phyloP scores from a whole-genome alignment of 495 filamentous ascomycete species.

The Podospora comata region DNA sequence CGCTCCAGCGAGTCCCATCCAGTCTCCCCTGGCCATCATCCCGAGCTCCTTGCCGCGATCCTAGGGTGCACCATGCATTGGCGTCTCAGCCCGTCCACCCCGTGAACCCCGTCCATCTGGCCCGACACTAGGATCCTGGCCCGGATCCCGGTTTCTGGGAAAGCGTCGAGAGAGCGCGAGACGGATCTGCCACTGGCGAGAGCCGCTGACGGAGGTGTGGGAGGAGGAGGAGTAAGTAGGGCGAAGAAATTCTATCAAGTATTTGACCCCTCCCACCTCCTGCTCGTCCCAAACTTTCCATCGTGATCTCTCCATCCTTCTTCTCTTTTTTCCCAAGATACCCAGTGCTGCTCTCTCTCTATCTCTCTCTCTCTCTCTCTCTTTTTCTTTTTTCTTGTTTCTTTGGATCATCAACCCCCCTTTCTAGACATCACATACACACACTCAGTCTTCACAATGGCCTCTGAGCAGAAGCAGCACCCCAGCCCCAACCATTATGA shows the following conservation, averaged over 20 bases:
- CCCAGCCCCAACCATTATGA: slow-evolving; percentile 32
- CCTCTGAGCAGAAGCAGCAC: slow-evolving; percentile 20
- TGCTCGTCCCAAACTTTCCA: background rate
- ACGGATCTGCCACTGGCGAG: background rate
- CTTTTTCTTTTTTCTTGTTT: slow-evolving; percentile 6
- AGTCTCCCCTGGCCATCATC: slow-evolving; percentile 13
- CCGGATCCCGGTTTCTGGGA: slow-evolving; percentile 26
- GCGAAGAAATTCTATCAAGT: slow-evolving; percentile 14
- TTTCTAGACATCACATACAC: slow-evolving; percentile 12
- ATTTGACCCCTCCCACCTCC: slow-evolving; percentile 10
- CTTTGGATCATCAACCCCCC: background rate
- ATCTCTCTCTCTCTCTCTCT: background rate
- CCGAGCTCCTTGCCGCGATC: slow-evolving; percentile 32
- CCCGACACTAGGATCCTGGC: slow-evolving; percentile 24
- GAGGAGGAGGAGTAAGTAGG: background rate
- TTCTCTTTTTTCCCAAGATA: slow-evolving; percentile 18
- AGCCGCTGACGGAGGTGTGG: slow-evolving; percentile 13
- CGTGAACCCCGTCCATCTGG: slow-evolving; percentile 11
- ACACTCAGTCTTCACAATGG: slow-evolving; percentile 23
- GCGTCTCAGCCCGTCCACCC: slow-evolving; percentile 12
- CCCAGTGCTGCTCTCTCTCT: slow-evolving; percentile 15
- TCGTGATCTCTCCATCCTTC: slow-evolving; percentile 10
- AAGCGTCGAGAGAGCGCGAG: background rate
- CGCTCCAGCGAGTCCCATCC: slow-evolving; percentile 14
- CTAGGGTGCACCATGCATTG: slow-evolving; percentile 17